Conservation (phyloP, 106 monocot species). For the Alisma plantagoaquatica region DNA sequence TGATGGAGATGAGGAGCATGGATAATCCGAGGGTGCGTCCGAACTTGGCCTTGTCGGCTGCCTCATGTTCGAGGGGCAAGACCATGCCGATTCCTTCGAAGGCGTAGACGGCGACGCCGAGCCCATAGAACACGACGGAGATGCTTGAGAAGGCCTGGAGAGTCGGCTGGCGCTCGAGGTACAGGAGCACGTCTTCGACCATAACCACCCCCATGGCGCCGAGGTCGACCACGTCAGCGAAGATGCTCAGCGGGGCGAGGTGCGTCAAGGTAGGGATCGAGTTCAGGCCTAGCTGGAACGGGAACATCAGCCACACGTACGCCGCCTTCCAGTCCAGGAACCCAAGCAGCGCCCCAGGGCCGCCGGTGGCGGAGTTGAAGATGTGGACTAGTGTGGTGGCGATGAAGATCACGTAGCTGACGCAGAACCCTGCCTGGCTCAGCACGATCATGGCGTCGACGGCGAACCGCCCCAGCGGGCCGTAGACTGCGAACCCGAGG, state of each 20-base stretch:
- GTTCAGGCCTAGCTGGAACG: constrained; percentile 30
- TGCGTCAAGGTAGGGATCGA: constrained; percentile 28
- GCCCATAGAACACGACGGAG: constrained; percentile 31
- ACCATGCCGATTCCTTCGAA: constrained; percentile 40
- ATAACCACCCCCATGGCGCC: constrained; percentile 38
- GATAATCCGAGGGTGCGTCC: constrained; percentile 16
- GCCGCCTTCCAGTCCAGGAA: constrained; percentile 11
- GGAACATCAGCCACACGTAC: constrained; percentile 23
- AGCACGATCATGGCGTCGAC: constrained; percentile 38
- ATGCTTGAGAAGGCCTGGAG: constrained; percentile 8
- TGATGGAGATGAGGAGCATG: constrained; percentile 28
- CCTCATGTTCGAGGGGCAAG: constrained; percentile 28
- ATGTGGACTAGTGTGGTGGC: constrained; percentile 21
- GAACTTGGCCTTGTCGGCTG: constrained; percentile 33
- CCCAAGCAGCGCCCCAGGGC: too few species aligned
- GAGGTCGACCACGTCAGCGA: constrained; percentile 38
- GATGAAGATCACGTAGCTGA: constrained; percentile 27
- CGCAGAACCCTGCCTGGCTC: constrained; percentile 31
- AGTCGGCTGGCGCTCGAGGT: constrained; percentile 4
- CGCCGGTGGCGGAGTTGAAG: too few species aligned
- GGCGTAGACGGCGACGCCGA: constrained; percentile 31
- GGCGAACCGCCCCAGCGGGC: constrained; percentile 9
- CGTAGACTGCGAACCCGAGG: constrained; percentile 25
- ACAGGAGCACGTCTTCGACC: constrained; percentile 18
- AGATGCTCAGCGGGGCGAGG: constrained; percentile 39